A percentile compares a stretch with the other conserved stretches of the same genome.
phyloP scores from a whole-genome alignment of 768 basidiomycete genomes.

The Mycena metata region DNA sequence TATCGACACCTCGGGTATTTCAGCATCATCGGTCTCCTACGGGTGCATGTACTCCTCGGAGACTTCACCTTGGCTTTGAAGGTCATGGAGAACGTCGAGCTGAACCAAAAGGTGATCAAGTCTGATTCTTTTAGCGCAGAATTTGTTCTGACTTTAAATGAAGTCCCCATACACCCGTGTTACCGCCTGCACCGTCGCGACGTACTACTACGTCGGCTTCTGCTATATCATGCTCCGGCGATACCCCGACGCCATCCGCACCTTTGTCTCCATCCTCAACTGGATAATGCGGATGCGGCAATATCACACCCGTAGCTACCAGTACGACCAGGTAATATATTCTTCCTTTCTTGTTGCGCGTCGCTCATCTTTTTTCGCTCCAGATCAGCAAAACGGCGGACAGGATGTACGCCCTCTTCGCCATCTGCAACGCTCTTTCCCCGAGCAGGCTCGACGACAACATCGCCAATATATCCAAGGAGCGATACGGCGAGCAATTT shows the following conservation, averaged over 20 bases:
- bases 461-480: slow-evolving; percentile 92
- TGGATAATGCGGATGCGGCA: slow-evolving; percentile 97
- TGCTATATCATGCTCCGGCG: slow-evolving; percentile 96
- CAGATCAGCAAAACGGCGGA: slow-evolving; percentile 98
- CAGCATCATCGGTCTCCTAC: slow-evolving; percentile 93
- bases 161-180: slow-evolving; percentile 92
- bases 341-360: slow-evolving; percentile 1
- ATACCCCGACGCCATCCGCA: slow-evolving; percentile 95
- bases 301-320: slow-evolving; percentile 96
- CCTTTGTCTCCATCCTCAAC: slow-evolving; percentile 92
- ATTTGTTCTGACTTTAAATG: not conserved
- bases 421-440: slow-evolving; percentile 92
- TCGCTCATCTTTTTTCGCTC: not conserved
- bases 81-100: slow-evolving; percentile 93
- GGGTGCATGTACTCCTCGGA: slow-evolving; percentile 95
- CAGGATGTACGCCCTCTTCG: slow-evolving; percentile 96
- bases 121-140: not conserved
- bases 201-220: slow-evolving; percentile 96
- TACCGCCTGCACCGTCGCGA: slow-evolving; percentile 96
- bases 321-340: slow-evolving; percentile 87
- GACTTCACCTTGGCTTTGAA: slow-evolving; percentile 96
- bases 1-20: slow-evolving; percentile 98
- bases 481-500: slow-evolving; percentile 94
- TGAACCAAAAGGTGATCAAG: slow-evolving; percentile 81
- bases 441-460: slow-evolving; percentile 95